Base-by-base conservation (phyloP, 2,329 filamentous ascomycete genomes). In the Clarireedia monteithiana region DNA sequence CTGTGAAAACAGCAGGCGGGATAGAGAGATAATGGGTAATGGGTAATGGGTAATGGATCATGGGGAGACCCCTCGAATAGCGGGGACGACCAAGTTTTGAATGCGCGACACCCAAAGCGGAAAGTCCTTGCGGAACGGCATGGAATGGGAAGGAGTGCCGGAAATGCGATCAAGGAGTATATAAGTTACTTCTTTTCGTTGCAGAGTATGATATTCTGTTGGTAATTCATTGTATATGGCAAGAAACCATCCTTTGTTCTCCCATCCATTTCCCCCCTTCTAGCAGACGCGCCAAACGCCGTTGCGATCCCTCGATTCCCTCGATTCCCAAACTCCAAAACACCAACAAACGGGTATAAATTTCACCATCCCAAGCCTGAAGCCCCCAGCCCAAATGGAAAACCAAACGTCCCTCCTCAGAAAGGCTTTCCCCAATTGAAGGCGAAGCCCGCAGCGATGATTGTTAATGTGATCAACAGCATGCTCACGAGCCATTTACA, bases 401-500 rank as follows among this genome's bases (percentile, higher is more conserved):
- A n/a, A 14, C 17, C 6, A n/a, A 15, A 40, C 14, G 4, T 12
- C 46, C 26, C n/a, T 5, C 12, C 10, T 50, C 24, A 56, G 12
- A 46, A 55, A 15, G 57, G 57, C 38, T 58, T 54, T 12, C 64
- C 64, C 64, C 63, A 66, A 54, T 66, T 63, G 47, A 66, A 67
- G 20, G 63, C 66, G 0, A 63, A 65, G 7, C 64, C 66, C 17
- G 66, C 64, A 44, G 56, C 55, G 2, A 61, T 61, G 23, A 67
- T 55, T 15, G 64, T 66, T 42, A 67, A 55, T 2, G 58, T 58
- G 23, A 67, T 59, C n/a, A 67, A 55, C 44, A 67, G 23, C 66
- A 67, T 67, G 9, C 61, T 62, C 27, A 67, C 64, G 30, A 67
- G 53, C 63, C 64, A 67, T 49, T 66, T 67, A 15, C 60, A 64